These are phyloP conservation scores for Sergeia podlipaevii DNA, from an alignment of 208 protist genomes.

Conservation along the genomic window DNA sequence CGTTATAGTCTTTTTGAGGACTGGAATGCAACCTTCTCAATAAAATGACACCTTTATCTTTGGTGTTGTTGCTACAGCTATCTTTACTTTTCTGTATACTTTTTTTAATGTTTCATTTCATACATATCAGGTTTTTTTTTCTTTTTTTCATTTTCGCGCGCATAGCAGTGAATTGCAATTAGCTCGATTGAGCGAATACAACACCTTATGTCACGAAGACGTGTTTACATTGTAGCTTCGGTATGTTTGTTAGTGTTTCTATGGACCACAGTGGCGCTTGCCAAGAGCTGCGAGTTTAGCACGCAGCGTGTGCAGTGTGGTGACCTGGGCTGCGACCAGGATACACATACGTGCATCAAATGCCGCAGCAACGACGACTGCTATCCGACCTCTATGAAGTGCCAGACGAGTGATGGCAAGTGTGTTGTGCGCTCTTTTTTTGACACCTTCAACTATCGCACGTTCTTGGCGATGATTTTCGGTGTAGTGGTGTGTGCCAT, in stretches of 20 bases:
- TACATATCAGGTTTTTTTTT: not conserved
- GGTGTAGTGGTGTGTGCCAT: constrained; percentile 63
- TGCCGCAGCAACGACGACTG: constrained; percentile 50
- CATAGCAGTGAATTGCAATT: not conserved
- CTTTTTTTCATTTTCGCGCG: not conserved
- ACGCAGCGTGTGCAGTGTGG: constrained; percentile 76
- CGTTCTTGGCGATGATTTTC: constrained; percentile 40
- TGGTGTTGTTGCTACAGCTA: not conserved
- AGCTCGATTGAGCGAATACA: not conserved
- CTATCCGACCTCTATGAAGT: constrained; percentile 58
- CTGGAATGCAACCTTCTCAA: too few species aligned
- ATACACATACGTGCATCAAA: constrained; percentile 27
- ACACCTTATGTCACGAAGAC: not conserved
- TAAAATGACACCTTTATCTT: constrained; percentile 1
- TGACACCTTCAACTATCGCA: constrained; percentile 19
- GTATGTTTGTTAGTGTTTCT: not conserved
- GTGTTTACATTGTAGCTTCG: not conserved
- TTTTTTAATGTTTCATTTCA: constrained; percentile 2
- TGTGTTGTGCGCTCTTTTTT: constrained; percentile 40
- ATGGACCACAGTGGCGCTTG: too few species aligned
- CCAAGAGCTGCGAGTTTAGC: constrained; percentile 26
- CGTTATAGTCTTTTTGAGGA: too few species aligned
- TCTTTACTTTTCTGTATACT: not conserved
- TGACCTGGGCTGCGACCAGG: constrained; percentile 41
- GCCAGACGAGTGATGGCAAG: constrained; percentile 24